Conservation (phyloP, 2,329 filamentous ascomycete genomes). For the Beauveria bassiana region DNA sequence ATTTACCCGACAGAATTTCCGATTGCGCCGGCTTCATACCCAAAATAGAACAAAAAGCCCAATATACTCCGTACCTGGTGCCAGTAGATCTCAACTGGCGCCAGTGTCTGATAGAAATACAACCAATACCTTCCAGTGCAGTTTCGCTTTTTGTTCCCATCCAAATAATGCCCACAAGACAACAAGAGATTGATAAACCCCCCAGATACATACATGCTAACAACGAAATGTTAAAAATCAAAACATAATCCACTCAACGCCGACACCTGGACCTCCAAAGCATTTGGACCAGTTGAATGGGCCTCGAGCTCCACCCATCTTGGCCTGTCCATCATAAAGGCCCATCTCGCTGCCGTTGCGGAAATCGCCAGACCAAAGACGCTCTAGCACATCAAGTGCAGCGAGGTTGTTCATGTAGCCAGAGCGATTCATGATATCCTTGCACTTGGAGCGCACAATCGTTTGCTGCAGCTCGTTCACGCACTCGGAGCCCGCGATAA, state of each 20-base stretch:
- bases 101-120: slow-evolving; percentile 1
- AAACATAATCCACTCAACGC: slow-evolving; percentile 63
- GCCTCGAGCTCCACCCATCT: slow-evolving; percentile 34
- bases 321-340: slow-evolving; percentile 21
- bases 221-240: slow-evolving; percentile 25
- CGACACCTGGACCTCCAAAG: slow-evolving; percentile 47
- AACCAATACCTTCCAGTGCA: background rate
- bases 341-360: slow-evolving; percentile 27
- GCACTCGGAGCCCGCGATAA: slow-evolving; percentile 84
- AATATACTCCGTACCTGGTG: background rate
- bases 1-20: background rate
- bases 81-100: background rate
- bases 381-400: slow-evolving; percentile 77
- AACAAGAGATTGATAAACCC: background rate
- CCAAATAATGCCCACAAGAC: background rate
- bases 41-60: background rate
- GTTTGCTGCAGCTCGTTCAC: slow-evolving; percentile 72
- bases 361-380: slow-evolving; percentile 62
- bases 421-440: slow-evolving; percentile 78
- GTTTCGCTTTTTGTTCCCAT: background rate
- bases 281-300: slow-evolving; percentile 52
- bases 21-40: background rate
- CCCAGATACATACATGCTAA: slow-evolving; percentile 14
- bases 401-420: slow-evolving; percentile 92
- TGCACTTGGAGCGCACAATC: slow-evolving; percentile 71